phyloP scores from a whole-genome alignment of 2,329 filamentous ascomycete genomes.

The Cryphonectria japonica region DNA sequence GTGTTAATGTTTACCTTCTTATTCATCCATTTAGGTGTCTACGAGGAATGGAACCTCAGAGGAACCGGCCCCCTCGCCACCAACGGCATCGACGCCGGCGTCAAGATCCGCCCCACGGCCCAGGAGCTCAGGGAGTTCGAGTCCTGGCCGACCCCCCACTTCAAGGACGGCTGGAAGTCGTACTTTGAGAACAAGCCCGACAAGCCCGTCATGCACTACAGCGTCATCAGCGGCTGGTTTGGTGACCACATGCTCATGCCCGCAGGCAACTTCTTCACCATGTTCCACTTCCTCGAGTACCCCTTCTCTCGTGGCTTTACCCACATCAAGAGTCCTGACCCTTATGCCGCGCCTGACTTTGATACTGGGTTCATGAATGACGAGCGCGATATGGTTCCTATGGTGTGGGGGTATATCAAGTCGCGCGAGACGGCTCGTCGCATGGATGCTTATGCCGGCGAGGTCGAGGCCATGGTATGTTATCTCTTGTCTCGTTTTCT shows the following conservation, averaged over 20 bases:
- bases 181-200: conserved; percentile 86
- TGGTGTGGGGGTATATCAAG: conserved; percentile 86
- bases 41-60: conserved; percentile 77
- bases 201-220: conserved; percentile 88
- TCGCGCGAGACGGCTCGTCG: conserved; percentile 77
- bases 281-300: conserved; percentile 82
- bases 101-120: conserved; percentile 74
- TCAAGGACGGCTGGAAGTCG: conserved; percentile 74
- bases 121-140: conserved; percentile 71
- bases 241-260: conserved; percentile 68
- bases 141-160: conserved; percentile 74
- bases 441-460: conserved; percentile 78
- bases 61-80: conserved; percentile 78
- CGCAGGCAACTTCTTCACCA: conserved; percentile 79
- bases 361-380: conserved; percentile 86
- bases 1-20: too few species aligned
- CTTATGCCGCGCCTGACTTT: conserved; percentile 77
- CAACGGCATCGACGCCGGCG: conserved; percentile 79
- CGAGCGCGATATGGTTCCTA: conserved; percentile 80
- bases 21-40: conserved; percentile 53
- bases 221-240: conserved; percentile 71
- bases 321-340: conserved; percentile 71
- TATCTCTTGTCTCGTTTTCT: not conserved
- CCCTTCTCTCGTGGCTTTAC: conserved; percentile 75
- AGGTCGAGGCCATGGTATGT: conserved; percentile 60